phyloP scores from a whole-genome alignment of 371 early-diverging fungal species.

The Apophysomyces sp. region DNA sequence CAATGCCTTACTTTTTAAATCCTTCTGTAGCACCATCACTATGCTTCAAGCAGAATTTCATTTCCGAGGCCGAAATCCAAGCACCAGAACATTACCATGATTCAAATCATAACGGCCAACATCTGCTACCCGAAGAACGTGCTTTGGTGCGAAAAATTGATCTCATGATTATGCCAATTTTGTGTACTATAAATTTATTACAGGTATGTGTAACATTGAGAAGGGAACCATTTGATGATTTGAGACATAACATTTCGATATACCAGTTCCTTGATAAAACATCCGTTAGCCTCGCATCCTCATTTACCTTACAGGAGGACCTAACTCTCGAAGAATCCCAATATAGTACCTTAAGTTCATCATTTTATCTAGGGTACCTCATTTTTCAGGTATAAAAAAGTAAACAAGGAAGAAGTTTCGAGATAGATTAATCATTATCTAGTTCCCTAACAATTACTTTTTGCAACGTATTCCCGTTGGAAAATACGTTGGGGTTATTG shows the following conservation, averaged over 20 bases:
- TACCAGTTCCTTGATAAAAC: constrained; percentile 43
- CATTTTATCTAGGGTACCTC: constrained; percentile 42
- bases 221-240: too few relatives aligned
- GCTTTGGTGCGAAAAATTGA: constrained; percentile 36
- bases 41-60: too few relatives aligned
- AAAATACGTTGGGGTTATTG: constrained; percentile 16
- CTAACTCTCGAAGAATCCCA: constrained; percentile 19
- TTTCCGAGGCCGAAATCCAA: too few relatives aligned
- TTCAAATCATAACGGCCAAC: background rate
- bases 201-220: constrained; percentile 14
- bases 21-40: too few relatives aligned
- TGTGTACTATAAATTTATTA: constrained; percentile 37
- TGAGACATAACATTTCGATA: background rate
- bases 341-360: constrained; percentile 29
- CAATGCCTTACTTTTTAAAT: too few relatives aligned
- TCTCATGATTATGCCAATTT: constrained; percentile 28
- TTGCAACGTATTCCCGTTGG: constrained; percentile 17
- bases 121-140: constrained; percentile 21
- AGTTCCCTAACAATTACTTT: constrained; percentile 25
- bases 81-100: background rate
- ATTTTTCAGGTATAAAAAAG: constrained; percentile 27
- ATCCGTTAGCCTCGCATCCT: constrained; percentile 32
- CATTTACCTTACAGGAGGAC: constrained; percentile 28
- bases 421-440: background rate
- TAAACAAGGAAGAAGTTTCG: background rate